A percentile compares a stretch with the other conserved stretches of the same genome.
These are phyloP conservation scores for Trichomonas tenax DNA, from an alignment of 208 protist genomes.

Conservation along the genomic window DNA sequence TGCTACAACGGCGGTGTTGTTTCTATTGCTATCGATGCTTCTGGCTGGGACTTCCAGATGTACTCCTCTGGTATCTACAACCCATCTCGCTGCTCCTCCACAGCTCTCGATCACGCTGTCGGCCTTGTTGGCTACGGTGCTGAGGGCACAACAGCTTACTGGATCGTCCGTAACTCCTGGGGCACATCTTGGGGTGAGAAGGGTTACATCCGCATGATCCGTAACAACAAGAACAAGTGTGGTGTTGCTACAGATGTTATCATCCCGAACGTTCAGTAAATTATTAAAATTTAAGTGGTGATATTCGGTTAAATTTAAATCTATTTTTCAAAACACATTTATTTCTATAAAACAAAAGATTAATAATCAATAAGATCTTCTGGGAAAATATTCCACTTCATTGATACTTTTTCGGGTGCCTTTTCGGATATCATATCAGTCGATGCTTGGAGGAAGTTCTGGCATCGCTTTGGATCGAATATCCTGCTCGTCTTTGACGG, in stretches of 20 bases:
- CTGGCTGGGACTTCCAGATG: conserved; percentile 26
- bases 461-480: background rate
- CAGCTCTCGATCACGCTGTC: background rate
- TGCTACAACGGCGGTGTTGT: background rate
- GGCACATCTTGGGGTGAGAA: conserved; percentile 39
- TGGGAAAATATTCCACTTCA: background rate
- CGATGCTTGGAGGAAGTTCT: background rate
- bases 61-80: conserved; percentile 34
- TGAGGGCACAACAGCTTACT: conserved; percentile 22
- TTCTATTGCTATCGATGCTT: conserved; percentile 34
- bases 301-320: background rate
- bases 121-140: conserved; percentile 8
- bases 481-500: background rate
- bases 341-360: background rate
- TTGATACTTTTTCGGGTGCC: background rate
- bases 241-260: conserved; percentile 32
- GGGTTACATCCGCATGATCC: conserved; percentile 32
- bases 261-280: background rate
- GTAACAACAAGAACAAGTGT: conserved; percentile 38
- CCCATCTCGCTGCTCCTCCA: background rate
- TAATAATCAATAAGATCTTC: background rate
- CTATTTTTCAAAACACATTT: too few relatives aligned
- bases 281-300: background rate
- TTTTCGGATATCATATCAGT: background rate
- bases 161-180: conserved; percentile 45